phyloP scores from a whole-genome alignment of 208 protist genomes.

The Crithidia sp. region DNA sequence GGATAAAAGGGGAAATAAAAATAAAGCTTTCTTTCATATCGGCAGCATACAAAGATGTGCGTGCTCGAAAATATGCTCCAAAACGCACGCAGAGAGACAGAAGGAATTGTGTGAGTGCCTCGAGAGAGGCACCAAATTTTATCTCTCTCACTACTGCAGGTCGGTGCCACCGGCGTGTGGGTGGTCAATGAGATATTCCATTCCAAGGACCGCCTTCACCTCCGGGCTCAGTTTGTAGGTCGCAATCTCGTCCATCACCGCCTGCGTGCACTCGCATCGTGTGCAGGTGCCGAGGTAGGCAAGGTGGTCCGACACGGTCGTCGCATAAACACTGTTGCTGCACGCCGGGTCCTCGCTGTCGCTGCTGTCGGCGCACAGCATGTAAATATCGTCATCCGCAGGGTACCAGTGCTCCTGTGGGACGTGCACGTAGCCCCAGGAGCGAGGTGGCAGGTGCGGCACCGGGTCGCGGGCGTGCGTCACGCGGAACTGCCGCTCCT shows the following conservation, averaged over 20 bases:
- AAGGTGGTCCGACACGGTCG: constrained; percentile 51
- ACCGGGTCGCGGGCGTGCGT: constrained; percentile 61
- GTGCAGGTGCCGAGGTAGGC: constrained; percentile 63
- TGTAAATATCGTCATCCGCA: constrained; percentile 18
- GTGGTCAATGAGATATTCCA: constrained; percentile 7
- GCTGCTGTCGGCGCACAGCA: constrained; percentile 40
- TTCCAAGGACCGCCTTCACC: constrained; percentile 7
- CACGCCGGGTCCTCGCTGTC: constrained; percentile 50
- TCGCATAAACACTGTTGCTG: constrained; percentile 47
- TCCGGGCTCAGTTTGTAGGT: constrained; percentile 15
- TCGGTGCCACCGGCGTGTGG: no score
- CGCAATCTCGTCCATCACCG: constrained; percentile 27
- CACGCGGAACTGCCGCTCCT: constrained; percentile 43
- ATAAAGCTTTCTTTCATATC: no score
- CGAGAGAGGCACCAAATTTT: no score
- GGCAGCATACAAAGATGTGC: no score
- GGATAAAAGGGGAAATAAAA: no score
- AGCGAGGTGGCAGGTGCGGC: constrained; percentile 55
- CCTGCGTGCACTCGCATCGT: constrained; percentile 39
- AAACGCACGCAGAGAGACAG: no score
- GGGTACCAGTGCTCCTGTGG: constrained; percentile 64
- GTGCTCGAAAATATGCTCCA: no score
- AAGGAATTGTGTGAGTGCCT: no score
- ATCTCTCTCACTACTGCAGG: no score
- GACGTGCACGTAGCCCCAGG: constrained; percentile 50